Evolutionary conservation across 345 rosid species (phyloP).

Genomic region (Gossypium anomalum): DNA sequence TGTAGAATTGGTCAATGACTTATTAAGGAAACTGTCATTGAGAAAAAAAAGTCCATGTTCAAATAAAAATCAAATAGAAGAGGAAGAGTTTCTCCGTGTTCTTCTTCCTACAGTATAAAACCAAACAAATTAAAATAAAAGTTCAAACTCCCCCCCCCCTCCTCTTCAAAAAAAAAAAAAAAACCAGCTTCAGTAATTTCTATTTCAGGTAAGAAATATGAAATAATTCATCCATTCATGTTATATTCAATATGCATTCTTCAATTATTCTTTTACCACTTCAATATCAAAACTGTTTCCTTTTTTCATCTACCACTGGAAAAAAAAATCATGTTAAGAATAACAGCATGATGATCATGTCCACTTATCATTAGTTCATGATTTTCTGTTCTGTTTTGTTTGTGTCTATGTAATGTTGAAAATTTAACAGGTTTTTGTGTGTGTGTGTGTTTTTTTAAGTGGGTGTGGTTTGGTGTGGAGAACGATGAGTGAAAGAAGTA

Average conservation of each 20-base stretch:
- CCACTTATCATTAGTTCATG: background rate
- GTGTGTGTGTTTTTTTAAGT: too few species aligned
- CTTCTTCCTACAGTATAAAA: background rate
- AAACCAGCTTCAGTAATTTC: background rate
- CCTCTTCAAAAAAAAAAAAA: background rate
- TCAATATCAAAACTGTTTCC: background rate
- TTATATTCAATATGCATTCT: background rate
- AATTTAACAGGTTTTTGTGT: background rate
- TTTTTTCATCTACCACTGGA: background rate
- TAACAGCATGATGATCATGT: background rate
- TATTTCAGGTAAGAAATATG: background rate
- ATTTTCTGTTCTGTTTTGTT: background rate
- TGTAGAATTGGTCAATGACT: background rate
- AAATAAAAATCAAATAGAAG: background rate
- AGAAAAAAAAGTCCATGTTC: background rate
- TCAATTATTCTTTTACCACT: background rate
- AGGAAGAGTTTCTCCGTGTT: background rate
- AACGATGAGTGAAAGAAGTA: conserved; percentile 23
- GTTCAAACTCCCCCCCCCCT: too few species aligned
- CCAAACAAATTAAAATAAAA: background rate
- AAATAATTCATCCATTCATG: background rate
- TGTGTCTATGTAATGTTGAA: background rate
- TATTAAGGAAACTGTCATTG: background rate
- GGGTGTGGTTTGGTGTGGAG: background rate
- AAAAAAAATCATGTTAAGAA: background rate